phyloP scores from a whole-genome alignment of 2,329 filamentous ascomycete species.

The Pseudocercospora eumusae region DNA sequence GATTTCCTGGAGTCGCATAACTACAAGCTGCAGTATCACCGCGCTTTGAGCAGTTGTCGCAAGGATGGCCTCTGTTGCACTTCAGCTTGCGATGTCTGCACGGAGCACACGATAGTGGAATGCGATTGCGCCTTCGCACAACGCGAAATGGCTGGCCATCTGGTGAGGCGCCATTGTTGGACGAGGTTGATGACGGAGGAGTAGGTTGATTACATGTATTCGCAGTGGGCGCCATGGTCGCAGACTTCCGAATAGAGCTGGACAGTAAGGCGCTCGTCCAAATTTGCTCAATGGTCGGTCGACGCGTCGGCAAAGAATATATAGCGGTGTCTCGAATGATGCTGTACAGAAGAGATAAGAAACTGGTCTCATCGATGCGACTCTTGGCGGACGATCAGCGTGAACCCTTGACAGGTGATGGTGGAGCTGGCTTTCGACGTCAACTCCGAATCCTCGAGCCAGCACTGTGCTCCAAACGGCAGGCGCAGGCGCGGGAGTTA shows the following conservation, averaged over 20 bases:
- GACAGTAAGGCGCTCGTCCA: background rate
- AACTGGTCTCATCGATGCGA: background rate
- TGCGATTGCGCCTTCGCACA: conserved; percentile 86
- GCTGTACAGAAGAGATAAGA: background rate
- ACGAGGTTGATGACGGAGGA: conserved; percentile 75
- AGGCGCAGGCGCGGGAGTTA: too few relatives aligned
- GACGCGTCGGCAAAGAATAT: background rate
- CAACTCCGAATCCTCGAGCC: background rate
- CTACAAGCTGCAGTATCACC: conserved; percentile 78
- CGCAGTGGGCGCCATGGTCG: conserved; percentile 2
- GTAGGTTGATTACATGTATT: conserved; percentile 59
- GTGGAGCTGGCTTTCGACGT: conserved; percentile 2
- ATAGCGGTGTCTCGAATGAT: conserved; percentile 1
- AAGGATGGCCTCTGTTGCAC: conserved; percentile 88
- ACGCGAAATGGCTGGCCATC: conserved; percentile 78
- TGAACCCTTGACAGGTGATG: background rate
- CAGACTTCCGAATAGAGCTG: too few relatives aligned
- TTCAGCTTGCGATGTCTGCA: conserved; percentile 95
- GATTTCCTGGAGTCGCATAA: conserved; percentile 69
- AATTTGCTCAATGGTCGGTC: background rate
- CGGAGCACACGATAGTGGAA: conserved; percentile 87
- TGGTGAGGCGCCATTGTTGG: conserved; percentile 74
- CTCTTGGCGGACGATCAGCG: background rate
- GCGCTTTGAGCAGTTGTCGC: conserved; percentile 91
- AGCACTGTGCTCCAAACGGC: background rate